Evolutionary conservation across 2,329 filamentous ascomycete genomes (phyloP).

Genomic region (Ilyonectria sp.): DNA sequence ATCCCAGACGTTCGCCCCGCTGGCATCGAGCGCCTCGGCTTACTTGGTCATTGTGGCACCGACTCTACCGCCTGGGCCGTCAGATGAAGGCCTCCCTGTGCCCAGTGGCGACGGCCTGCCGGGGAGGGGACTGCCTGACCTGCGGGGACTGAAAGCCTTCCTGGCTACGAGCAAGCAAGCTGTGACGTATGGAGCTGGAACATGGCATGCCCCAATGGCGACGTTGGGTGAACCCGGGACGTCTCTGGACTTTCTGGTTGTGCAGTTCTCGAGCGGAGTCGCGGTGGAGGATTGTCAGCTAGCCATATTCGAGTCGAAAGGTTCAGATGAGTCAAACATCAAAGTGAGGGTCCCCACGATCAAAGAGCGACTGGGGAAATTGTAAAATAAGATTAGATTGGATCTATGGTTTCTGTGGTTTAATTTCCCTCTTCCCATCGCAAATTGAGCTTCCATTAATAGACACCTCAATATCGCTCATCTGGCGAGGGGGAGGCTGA

Average conservation of each 20-base stretch:
- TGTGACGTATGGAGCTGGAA: slow-evolving; percentile 92
- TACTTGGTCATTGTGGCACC: slow-evolving; percentile 95
- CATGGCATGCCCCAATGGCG: slow-evolving; percentile 98
- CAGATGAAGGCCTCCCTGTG: slow-evolving; percentile 47
- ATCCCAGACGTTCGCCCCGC: slow-evolving; percentile 91
- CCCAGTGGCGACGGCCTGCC: slow-evolving; percentile 61
- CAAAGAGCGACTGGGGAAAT: slow-evolving; percentile 32
- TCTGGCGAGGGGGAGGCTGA: neutral
- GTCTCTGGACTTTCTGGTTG: slow-evolving; percentile 87
- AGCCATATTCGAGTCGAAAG: slow-evolving; percentile 61
- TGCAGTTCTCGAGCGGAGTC: slow-evolving; percentile 90
- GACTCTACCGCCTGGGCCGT: slow-evolving; percentile 66
- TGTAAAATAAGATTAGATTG: slow-evolving; percentile 19
- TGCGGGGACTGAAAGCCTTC: slow-evolving; percentile 81
- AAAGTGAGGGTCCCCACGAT: slow-evolving; percentile 52
- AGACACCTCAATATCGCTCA: slow-evolving; percentile 1
- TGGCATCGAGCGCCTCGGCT: slow-evolving; percentile 66
- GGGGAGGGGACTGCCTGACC: slow-evolving; percentile 79
- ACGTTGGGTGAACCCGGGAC: slow-evolving; percentile 75
- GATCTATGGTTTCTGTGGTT: neutral
- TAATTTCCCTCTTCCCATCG: neutral
- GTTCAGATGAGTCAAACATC: slow-evolving; percentile 58
- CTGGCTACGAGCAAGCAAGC: slow-evolving; percentile 84
- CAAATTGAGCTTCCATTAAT: neutral
- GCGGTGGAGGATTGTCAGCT: slow-evolving; percentile 91